A percentile compares a stretch with the other conserved stretches of the same genome.
phyloP scores from a whole-genome alignment of 371 early-diverging fungal genomes.

The Chytridium lagenaria region DNA sequence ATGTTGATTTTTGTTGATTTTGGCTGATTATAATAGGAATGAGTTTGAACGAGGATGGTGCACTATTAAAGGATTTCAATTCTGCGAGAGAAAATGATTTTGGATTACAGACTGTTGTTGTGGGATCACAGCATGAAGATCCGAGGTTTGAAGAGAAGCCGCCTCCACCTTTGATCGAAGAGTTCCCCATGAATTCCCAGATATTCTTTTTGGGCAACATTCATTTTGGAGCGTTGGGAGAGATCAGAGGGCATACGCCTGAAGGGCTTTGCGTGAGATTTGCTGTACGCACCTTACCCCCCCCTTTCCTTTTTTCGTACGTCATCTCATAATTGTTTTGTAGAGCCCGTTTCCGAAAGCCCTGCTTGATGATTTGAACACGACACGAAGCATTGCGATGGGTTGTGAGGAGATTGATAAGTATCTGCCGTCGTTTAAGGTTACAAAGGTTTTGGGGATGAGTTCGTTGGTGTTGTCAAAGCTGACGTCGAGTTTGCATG shows the following conservation, averaged over 20 bases:
- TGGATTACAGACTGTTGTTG: constrained; percentile 75
- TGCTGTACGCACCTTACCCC: constrained; percentile 43
- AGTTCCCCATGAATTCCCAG: constrained; percentile 69
- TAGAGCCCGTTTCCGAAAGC: constrained; percentile 4
- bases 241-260: constrained; percentile 69
- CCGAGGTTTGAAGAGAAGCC: constrained; percentile 66
- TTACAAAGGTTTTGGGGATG: constrained; percentile 70
- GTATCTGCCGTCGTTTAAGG: constrained; percentile 70
- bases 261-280: constrained; percentile 60
- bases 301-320: too few species aligned
- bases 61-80: constrained; percentile 83
- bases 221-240: constrained; percentile 76
- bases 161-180: constrained; percentile 46
- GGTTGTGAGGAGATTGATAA: constrained; percentile 44
- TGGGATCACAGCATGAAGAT: constrained; percentile 68
- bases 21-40: too few species aligned
- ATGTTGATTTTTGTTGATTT: too few species aligned
- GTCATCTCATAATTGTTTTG: not conserved
- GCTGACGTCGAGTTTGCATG: constrained; percentile 79
- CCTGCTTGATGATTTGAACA: constrained; percentile 56
- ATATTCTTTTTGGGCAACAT: constrained; percentile 73
- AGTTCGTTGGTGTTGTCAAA: constrained; percentile 74
- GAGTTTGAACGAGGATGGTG: constrained; percentile 76
- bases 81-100: constrained; percentile 65
- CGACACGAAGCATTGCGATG: constrained; percentile 62